Base-by-base conservation (phyloP, 768 basidiomycete genomes). In the Amanita polypyramis region DNA sequence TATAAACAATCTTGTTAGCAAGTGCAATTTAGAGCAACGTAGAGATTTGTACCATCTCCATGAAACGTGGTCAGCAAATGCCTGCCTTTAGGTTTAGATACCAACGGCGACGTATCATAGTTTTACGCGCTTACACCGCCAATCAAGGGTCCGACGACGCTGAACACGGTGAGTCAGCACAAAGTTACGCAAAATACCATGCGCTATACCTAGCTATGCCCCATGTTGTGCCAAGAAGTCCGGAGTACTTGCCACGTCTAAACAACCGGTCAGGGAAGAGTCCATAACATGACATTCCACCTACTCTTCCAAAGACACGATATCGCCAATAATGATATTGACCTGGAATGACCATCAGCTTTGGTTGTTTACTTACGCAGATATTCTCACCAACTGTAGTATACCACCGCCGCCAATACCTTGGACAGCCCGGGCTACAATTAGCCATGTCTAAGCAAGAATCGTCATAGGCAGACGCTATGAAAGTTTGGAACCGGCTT, bases 401-500 rank as follows among this genome's bases (percentile, higher is more conserved):
- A 89, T 82, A 4, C 85, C 87, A 8, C 85, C 86, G 5, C 85
- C 86, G 20, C 89, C 89, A 25, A 91, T 79, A 7, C 89, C 89
- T 59, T 91, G 89, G 2, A 93, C 67, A 2, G 85, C 88, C 54
- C 89, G 76, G 36, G 75, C 76, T 0, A 85, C 70, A 29, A 89
- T 79, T 12, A 93, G 66, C 89, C 85, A 87, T 2, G 67, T 73
- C 71, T 73, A 50, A 38, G 35, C 12, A n/a, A 25, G 20, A 12
- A 15, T 27, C 4, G 25, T 25, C 35, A 37, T 14, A 44, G 5
- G 33, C 5, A 9, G 10, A n/a, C 4, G 11, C 17, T 19, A 33
- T n/a, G 4, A n/a, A 27, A 20, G 7, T 29, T 5, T 15, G 23
- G 35, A 9, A 21, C 40, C 14, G 34, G 58, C 59, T 48, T 51